Percentiles rank a stretch among this genome's conserved stretches.
Evolutionary conservation across 1,284 basidiomycete species (phyloP).

Genomic region (Tetrapyrgos nigripes): DNA sequence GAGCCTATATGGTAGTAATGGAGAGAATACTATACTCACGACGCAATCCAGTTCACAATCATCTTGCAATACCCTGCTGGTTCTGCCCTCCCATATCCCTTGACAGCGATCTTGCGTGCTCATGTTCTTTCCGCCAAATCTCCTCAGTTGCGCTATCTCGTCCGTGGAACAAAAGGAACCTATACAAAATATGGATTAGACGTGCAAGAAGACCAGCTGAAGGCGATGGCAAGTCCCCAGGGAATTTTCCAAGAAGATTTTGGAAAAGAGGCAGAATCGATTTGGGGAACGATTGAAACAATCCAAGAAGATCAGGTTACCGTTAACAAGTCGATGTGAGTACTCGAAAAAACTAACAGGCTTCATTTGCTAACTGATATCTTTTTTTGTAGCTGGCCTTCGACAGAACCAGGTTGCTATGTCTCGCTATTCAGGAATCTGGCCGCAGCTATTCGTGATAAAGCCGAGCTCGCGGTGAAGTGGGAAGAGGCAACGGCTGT

Average conservation of each 20-base stretch:
- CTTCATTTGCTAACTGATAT: not conserved
- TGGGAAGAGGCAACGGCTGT: constrained; percentile 74
- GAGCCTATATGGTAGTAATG: constrained; percentile 26
- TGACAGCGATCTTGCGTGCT: constrained; percentile 74
- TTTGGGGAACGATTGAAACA: constrained; percentile 65
- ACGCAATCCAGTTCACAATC: constrained; percentile 62
- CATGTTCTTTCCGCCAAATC: constrained; percentile 72
- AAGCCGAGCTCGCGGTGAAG: constrained; percentile 62
- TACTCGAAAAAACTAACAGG: constrained; percentile 11
- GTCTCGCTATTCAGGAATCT: constrained; percentile 70
- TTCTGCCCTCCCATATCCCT: constrained; percentile 53
- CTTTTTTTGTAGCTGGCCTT: constrained; percentile 61
- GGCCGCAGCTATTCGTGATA: constrained; percentile 63
- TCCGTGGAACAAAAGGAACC: constrained; percentile 73
- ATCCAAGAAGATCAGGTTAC: constrained; percentile 52
- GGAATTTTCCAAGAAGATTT: constrained; percentile 53
- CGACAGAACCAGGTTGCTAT: constrained; percentile 64
- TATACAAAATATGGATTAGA: constrained; percentile 83
- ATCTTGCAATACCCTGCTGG: constrained; percentile 62
- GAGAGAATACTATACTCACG: not conserved
- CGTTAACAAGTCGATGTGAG: constrained; percentile 56
- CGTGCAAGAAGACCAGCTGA: constrained; percentile 77
- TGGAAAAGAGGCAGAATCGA: constrained; percentile 63
- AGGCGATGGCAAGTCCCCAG: constrained; percentile 54
- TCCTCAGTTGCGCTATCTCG: constrained; percentile 72